These are phyloP conservation scores for Rubus idaeus DNA, from an alignment of 306 rosid genomes.

Conservation along the genomic window DNA sequence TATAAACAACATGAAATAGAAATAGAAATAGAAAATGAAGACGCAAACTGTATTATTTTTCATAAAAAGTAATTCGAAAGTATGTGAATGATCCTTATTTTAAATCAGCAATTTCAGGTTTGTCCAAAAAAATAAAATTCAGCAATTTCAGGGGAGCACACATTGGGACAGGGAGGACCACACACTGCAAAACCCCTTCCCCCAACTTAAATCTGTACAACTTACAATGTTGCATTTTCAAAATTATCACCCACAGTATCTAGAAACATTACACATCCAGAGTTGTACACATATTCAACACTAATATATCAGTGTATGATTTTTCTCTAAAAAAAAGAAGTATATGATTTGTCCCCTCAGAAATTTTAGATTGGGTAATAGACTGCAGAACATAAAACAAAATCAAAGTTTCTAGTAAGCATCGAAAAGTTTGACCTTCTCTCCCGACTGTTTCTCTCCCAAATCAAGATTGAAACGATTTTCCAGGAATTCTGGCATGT, in stretches of 20 bases:
- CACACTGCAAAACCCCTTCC: background rate
- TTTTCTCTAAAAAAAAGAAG: background rate
- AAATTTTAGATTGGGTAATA: background rate
- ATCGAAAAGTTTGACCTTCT: conserved; percentile 60
- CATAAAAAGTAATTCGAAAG: background rate
- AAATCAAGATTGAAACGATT: conserved; percentile 89
- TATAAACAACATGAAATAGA: conserved; percentile 56
- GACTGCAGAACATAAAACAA: background rate
- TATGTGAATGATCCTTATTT: background rate
- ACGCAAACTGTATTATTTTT: conserved; percentile 9
- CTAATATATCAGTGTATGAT: background rate
- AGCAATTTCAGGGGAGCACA: background rate
- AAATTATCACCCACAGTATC: background rate
- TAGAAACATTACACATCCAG: background rate
- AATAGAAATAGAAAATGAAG: conserved; percentile 17
- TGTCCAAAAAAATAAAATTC: too few relatives aligned
- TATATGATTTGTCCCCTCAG: background rate
- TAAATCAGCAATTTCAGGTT: conserved; percentile 1
- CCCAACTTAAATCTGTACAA: background rate
- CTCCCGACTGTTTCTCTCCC: conserved; percentile 99
- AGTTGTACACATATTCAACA: background rate
- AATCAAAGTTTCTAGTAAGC: conserved; percentile 12
- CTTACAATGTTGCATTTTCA: background rate
- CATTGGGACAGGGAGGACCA: background rate
- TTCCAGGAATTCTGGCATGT: conserved; percentile 92